A percentile compares a stretch with the other conserved stretches of the same genome.
These are phyloP conservation scores for Berberis vulgaris DNA, from an alignment of 164 flowering plant species.

Conservation along the genomic window DNA sequence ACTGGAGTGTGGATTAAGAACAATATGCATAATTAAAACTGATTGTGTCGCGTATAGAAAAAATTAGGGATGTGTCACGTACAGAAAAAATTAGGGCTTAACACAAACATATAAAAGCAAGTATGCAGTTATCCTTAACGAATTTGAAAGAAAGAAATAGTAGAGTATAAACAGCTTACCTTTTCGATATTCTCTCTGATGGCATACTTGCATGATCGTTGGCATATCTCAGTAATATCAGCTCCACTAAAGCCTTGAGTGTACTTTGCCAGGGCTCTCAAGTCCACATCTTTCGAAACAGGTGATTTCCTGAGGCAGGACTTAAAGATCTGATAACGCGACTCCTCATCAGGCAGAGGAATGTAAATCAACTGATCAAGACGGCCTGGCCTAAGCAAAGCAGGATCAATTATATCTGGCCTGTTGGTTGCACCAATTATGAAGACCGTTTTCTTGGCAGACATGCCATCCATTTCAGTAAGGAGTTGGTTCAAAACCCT, in stretches of 20 bases:
- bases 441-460: too few species aligned
- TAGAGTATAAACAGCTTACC: slow-evolving; percentile 14
- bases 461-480: not conserved
- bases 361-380: not conserved
- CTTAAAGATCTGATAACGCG: slow-evolving; percentile 7
- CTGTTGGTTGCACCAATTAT: too few species aligned
- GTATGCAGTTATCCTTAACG: too few species aligned
- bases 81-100: too few species aligned
- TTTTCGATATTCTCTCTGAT: slow-evolving; percentile 76
- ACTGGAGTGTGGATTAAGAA: too few species aligned
- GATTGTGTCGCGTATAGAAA: too few species aligned
- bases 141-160: too few species aligned
- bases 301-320: slow-evolving; percentile 5
- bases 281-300: slow-evolving; percentile 3
- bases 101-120: too few species aligned
- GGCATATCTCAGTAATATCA: slow-evolving; percentile 81
- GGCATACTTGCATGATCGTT: slow-evolving; percentile 73
- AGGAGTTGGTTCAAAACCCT: not conserved
- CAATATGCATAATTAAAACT: too few species aligned
- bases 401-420: too few species aligned
- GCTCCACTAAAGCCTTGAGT: slow-evolving; percentile 51
- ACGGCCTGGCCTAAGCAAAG: too few species aligned
- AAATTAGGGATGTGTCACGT: too few species aligned
- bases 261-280: not conserved
- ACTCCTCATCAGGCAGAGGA: slow-evolving; percentile 7